Evolutionary conservation across 257 asterid genomes (phyloP).

Genomic region (Sherardia arvensis): DNA sequence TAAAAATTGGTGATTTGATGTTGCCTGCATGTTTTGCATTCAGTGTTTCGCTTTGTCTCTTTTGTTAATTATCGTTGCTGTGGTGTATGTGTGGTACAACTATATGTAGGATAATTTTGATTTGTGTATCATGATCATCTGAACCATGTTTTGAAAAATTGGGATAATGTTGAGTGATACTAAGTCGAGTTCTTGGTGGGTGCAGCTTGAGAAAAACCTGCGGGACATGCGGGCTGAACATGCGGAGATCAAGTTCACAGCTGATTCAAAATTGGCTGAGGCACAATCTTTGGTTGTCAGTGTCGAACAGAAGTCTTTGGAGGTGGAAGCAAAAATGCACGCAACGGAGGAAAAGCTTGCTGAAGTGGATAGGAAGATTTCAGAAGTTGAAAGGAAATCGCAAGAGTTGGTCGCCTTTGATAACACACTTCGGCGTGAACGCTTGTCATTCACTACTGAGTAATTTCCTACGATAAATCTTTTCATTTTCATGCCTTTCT

Average conservation of each 20-base stretch:
- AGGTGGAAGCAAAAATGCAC: slow-evolving; percentile 73
- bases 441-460: slow-evolving; percentile 61
- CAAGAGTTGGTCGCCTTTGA: slow-evolving; percentile 71
- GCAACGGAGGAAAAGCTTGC: slow-evolving; percentile 92
- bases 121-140: neutral
- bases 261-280: slow-evolving; percentile 62
- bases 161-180: neutral
- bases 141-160: neutral
- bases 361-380: slow-evolving; percentile 74
- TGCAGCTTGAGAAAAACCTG: slow-evolving; percentile 87
- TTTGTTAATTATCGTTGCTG: neutral
- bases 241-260: slow-evolving; percentile 83
- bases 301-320: slow-evolving; percentile 76
- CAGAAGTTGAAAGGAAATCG: slow-evolving; percentile 72
- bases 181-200: slow-evolving; percentile 16
- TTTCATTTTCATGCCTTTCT: neutral
- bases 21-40: no score
- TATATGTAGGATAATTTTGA: neutral
- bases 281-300: slow-evolving; percentile 72
- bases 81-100: neutral
- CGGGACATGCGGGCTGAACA: slow-evolving; percentile 76
- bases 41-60: neutral
- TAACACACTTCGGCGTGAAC: slow-evolving; percentile 65
- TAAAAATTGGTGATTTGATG: neutral
- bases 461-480: slow-evolving; percentile 21